A percentile compares a stretch with the other conserved stretches of the same genome.
These are phyloP conservation scores for Alternaria alternata DNA, from an alignment of 2,329 filamentous ascomycete species.

Conservation along the genomic window DNA sequence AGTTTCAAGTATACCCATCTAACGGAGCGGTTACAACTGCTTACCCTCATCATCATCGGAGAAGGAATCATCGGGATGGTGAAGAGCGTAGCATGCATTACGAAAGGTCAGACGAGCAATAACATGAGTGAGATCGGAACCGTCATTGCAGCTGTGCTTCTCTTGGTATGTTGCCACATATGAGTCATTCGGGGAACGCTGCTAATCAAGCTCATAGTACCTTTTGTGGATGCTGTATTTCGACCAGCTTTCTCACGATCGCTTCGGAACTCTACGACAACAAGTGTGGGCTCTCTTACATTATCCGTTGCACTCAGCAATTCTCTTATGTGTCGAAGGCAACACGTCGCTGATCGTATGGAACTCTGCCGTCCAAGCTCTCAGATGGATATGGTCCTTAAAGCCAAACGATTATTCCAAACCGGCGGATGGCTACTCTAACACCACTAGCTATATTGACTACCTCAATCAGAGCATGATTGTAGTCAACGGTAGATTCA, in stretches of 20 bases:
- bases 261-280: constrained; percentile 62
- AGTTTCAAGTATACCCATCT: constrained; percentile 68
- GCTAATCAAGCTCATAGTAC: constrained; percentile 16
- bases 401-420: constrained; percentile 22
- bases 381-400: constrained; percentile 31
- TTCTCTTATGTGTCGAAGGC: constrained; percentile 68
- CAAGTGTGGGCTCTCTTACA: constrained; percentile 65
- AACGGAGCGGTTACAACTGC: constrained; percentile 65
- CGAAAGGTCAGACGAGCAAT: constrained; percentile 28
- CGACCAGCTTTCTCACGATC: constrained; percentile 58
- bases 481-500: constrained; percentile 27
- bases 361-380: constrained; percentile 34
- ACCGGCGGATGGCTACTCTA: constrained; percentile 24
- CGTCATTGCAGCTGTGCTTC: constrained; percentile 27
- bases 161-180: constrained; percentile 16
- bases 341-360: constrained; percentile 40
- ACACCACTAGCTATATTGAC: constrained; percentile 12
- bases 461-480: constrained; percentile 33
- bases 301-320: constrained; percentile 67
- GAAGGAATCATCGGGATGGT: constrained; percentile 68
- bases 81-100: constrained; percentile 43
- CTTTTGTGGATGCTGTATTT: constrained; percentile 70
- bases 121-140: constrained; percentile 32
- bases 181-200: no score
- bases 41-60: constrained; percentile 70